Conservation (phyloP, 306 rosid species). For the Astragalus membranaceus region DNA sequence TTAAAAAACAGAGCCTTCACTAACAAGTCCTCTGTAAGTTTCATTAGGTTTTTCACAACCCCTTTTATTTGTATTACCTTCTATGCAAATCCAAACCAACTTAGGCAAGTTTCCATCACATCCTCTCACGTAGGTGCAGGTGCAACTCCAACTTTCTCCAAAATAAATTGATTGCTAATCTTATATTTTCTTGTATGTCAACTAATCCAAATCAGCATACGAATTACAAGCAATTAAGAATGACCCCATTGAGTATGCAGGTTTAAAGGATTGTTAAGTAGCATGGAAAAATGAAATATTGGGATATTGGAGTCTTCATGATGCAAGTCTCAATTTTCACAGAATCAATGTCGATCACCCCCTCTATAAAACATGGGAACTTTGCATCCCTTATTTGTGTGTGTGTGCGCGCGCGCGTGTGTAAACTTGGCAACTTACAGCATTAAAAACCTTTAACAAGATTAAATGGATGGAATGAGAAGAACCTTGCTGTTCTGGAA, state of each 20-base stretch:
- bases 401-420: not conserved
- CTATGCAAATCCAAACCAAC: not conserved
- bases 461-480: constrained; percentile 15
- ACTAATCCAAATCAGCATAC: not conserved
- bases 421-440: not conserved
- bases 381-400: not conserved
- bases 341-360: not conserved
- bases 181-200: not conserved
- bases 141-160: not conserved
- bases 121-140: not conserved
- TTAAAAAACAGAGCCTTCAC: not conserved
- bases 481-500: constrained; percentile 76
- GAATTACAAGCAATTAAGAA: not conserved
- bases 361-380: constrained; percentile 3
- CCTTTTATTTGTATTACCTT: not conserved
- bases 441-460: constrained; percentile 22
- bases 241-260: not conserved
- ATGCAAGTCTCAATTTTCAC: not conserved
- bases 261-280: not conserved
- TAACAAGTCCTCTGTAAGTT: not conserved
- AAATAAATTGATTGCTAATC: not conserved
- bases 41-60: not conserved
- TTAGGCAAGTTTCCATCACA: not conserved
- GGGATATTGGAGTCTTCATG: not conserved
- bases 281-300: not conserved